Base-by-base conservation (phyloP, 768 basidiomycete species). In the Amanita polypyramis region DNA sequence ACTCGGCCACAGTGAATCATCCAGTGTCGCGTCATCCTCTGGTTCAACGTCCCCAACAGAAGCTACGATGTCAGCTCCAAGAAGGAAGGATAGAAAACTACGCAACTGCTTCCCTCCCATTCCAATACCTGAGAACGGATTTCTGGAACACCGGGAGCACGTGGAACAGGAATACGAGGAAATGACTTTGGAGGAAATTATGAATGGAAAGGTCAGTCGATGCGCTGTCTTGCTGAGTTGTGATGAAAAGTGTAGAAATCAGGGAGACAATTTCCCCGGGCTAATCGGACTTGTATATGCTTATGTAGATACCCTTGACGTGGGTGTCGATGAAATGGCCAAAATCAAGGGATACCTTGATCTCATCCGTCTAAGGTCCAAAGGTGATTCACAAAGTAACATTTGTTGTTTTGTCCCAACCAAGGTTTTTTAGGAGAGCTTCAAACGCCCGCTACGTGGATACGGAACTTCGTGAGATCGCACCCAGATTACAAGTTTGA, bases 401-500 rank as follows among this genome's bases (percentile, higher is more conserved):
- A 33, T 21, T 21, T 9, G 29, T 36, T 34, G 43, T 44, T 52
- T 10, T 43, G 21, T 39, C 41, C 23, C 48, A 51, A 37, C 45
- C 29, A 5, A 27, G 11, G 14, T 44, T 43, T 45, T 43, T 20
- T 49, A 92, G 92, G 91, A 17, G 72, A 82, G 5, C 69, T 97
- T 20, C 62, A 79, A 60, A 97, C 96, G 0, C 79, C 90, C 5
- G 96, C 96, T 9, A 79, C 81, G 3, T 99, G 92, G 92, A 93
- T 96, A 49, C 78, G 96, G 30, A 75, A 85, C 40, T 98, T 97
- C 65, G 86, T 99, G 36, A 79, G 81, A 20, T 75, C 81, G 1
- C 96, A 99, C 62, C 89, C 94, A 6, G 75, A 69, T n/a, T 99
- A 99, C 69, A 83, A 85, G 62, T 75, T 79, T 43, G 92, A 99